Evolutionary conservation across 2,329 filamentous ascomycete genomes (phyloP).

Genomic region (Fusarium verticillioides): DNA sequence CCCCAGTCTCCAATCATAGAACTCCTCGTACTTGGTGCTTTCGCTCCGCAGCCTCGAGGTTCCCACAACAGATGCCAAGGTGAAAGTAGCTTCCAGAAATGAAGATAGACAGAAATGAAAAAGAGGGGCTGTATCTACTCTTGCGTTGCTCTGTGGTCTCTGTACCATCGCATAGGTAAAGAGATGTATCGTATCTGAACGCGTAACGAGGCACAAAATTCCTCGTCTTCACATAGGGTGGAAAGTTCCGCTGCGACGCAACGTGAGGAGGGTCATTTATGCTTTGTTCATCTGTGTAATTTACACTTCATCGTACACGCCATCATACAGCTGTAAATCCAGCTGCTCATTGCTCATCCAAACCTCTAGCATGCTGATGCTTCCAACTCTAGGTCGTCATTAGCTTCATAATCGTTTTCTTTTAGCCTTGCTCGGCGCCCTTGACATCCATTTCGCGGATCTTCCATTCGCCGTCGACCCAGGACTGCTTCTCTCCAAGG

Average conservation of each 20-base stretch:
- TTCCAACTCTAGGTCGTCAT: slow-evolving; percentile 22
- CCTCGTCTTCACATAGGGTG: neutral
- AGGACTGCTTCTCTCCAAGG: slow-evolving; percentile 84
- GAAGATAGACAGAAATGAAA: neutral
- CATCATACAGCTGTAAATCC: slow-evolving; percentile 25
- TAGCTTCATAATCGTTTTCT: slow-evolving; percentile 12
- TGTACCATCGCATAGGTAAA: slow-evolving; percentile 62
- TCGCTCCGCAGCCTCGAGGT: slow-evolving; percentile 43
- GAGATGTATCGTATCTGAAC: slow-evolving; percentile 75
- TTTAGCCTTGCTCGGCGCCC: slow-evolving; percentile 47
- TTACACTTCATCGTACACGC: slow-evolving; percentile 43
- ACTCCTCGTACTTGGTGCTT: slow-evolving; percentile 46
- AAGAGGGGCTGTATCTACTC: slow-evolving; percentile 54
- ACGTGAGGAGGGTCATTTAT: slow-evolving; percentile 46
- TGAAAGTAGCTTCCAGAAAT: neutral
- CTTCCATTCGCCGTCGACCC: slow-evolving; percentile 79
- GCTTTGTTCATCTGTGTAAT: slow-evolving; percentile 40
- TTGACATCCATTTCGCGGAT: slow-evolving; percentile 79
- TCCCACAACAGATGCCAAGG: neutral
- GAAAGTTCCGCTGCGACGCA: slow-evolving; percentile 20
- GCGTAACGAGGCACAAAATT: slow-evolving; percentile 48
- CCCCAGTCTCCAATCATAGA: slow-evolving; percentile 1
- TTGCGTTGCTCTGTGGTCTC: slow-evolving; percentile 72
- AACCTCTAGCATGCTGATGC: slow-evolving; percentile 8
- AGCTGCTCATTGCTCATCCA: slow-evolving; percentile 14